Percentiles rank a stretch among this genome's conserved stretches.
Conservation (phyloP, 331 rosid species). For the Rhamnella rubrinervis region DNA sequence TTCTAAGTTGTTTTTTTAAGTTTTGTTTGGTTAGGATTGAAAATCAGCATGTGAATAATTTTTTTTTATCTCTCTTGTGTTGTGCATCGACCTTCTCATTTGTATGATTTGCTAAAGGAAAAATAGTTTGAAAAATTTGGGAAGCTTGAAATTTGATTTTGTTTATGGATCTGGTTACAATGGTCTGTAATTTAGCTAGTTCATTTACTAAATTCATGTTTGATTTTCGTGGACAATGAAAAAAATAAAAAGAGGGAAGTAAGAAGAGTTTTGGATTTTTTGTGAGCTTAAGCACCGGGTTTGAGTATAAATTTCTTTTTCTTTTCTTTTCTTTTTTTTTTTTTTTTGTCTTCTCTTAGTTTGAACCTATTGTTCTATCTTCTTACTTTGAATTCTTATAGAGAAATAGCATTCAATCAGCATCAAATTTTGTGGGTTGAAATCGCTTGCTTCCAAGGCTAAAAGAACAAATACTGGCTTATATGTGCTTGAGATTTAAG, state of each 20-base stretch:
- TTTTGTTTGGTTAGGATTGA: constrained; percentile 2
- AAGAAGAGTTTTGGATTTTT: no score
- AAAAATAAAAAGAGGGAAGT: no score
- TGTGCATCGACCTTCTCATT: no score
- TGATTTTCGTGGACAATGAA: not conserved
- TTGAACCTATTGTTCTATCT: no score
- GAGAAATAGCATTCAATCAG: constrained; percentile 89
- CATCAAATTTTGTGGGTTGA: constrained; percentile 77
- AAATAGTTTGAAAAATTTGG: no score
- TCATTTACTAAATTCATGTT: not conserved
- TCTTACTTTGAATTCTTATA: constrained; percentile 4
- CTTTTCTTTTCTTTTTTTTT: no score
- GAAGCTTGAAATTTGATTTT: not conserved
- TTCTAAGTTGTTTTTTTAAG: not conserved
- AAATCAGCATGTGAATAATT: not conserved
- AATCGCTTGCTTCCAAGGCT: constrained; percentile 70
- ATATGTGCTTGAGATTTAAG: constrained; percentile 90
- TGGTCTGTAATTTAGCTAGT: no score
- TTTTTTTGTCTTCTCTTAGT: no score
- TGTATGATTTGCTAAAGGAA: no score
- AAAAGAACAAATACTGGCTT: constrained; percentile 75
- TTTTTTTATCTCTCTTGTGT: not conserved
- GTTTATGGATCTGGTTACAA: not conserved
- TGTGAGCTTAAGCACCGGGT: no score
- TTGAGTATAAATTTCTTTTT: no score